phyloP scores from a whole-genome alignment of 202 grass and related monocot genomes.

The Setaria italica region DNA sequence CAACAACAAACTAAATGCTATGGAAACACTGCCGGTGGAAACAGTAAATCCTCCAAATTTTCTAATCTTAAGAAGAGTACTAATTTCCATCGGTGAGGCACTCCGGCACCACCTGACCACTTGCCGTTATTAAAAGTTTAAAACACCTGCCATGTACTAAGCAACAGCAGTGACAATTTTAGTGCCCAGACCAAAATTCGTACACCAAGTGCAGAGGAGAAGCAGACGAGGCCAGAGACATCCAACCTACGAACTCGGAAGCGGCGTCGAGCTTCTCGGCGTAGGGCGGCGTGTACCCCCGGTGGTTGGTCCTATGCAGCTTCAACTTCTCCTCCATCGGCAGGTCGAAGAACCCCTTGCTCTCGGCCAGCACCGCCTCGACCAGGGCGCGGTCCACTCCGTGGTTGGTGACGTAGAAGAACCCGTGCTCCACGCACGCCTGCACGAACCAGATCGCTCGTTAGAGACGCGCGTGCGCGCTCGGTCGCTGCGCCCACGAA shows the following conservation, averaged over 20 bases:
- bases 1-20: not conserved
- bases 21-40: not conserved
- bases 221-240: not conserved
- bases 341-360: slow-evolving; percentile 67
- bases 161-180: not conserved
- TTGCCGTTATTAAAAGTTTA: not conserved
- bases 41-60: not conserved
- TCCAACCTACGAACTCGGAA: slow-evolving; percentile 59
- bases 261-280: slow-evolving; percentile 73
- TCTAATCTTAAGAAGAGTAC: not conserved
- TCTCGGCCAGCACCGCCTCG: slow-evolving; percentile 60
- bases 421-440: slow-evolving; percentile 85
- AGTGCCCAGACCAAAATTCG: not conserved
- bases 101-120: not conserved
- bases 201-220: not conserved
- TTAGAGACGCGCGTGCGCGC: not conserved
- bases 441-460: slow-evolving; percentile 18
- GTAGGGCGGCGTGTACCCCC: slow-evolving; percentile 75
- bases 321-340: slow-evolving; percentile 78
- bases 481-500: not conserved
- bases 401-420: slow-evolving; percentile 87
- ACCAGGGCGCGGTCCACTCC: slow-evolving; percentile 54
- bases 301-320: slow-evolving; percentile 54
- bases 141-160: not conserved
- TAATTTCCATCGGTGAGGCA: not conserved